A percentile compares a stretch with the other conserved stretches of the same genome.
phyloP scores from a whole-genome alignment of 2,329 filamentous ascomycete species.

The Hymenoscyphus albidus region DNA sequence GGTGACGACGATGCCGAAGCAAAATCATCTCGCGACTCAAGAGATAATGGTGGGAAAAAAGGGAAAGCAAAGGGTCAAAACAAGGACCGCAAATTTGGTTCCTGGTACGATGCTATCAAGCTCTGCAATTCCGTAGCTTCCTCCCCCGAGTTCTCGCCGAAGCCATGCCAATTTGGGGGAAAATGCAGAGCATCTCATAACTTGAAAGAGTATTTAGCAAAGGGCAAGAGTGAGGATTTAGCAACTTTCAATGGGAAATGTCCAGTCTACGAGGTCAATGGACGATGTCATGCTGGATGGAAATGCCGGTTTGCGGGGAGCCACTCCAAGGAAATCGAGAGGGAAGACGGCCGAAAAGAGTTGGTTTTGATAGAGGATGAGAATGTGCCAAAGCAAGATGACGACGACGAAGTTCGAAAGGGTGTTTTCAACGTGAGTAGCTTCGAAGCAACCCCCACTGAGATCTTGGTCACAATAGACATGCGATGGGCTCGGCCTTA shows the following conservation, averaged over 20 bases:
- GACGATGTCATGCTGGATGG: slow-evolving; percentile 81
- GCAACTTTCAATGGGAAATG: slow-evolving; percentile 73
- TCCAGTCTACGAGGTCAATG: slow-evolving; percentile 73
- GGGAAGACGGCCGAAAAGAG: slow-evolving; percentile 77
- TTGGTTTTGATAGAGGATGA: slow-evolving; percentile 60
- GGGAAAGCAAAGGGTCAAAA: slow-evolving; percentile 74
- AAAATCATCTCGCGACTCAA: slow-evolving; percentile 35
- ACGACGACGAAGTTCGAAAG: slow-evolving; percentile 43
- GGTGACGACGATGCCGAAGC: slow-evolving; percentile 55
- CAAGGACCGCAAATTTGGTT: slow-evolving; percentile 75
- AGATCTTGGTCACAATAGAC: too few relatives aligned
- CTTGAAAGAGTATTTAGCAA: slow-evolving; percentile 75
- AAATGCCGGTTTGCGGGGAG: slow-evolving; percentile 88
- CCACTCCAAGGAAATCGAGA: slow-evolving; percentile 77
- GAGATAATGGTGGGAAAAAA: slow-evolving; percentile 44
- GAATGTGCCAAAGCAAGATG: slow-evolving; percentile 26
- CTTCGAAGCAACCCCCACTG: neutral
- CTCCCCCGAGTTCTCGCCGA: slow-evolving; percentile 76
- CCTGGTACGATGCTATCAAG: slow-evolving; percentile 69
- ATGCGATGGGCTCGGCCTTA: neutral
- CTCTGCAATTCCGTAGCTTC: slow-evolving; percentile 73
- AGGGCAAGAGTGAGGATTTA: slow-evolving; percentile 78
- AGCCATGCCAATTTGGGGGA: slow-evolving; percentile 71
- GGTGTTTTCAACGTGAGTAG: slow-evolving; percentile 66
- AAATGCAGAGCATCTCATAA: slow-evolving; percentile 81